A percentile compares a stretch with the other conserved stretches of the same genome.
These are phyloP conservation scores for Suaeda aralocaspica DNA, from an alignment of 148 eudicot genomes.

Conservation along the genomic window DNA sequence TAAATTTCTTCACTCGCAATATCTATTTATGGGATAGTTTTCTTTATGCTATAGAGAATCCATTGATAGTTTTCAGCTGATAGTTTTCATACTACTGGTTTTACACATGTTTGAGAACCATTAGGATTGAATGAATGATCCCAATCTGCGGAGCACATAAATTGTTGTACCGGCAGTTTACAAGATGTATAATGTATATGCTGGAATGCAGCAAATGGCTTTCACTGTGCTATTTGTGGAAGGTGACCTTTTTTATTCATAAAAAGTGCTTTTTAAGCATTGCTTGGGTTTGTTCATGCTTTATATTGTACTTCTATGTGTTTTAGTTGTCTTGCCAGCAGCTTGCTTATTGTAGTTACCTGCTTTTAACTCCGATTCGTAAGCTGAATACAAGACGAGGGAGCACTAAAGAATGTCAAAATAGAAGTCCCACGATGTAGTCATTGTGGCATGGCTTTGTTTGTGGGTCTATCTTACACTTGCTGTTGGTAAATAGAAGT, in stretches of 20 bases:
- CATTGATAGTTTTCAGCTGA: constrained; percentile 6
- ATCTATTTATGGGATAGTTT: background rate
- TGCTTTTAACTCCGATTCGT: too few relatives aligned
- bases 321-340: background rate
- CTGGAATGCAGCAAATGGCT: background rate
- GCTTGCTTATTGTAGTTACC: background rate
- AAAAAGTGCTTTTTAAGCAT: too few relatives aligned
- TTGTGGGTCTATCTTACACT: too few relatives aligned
- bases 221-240: background rate
- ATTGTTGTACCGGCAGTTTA: background rate
- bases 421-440: too few relatives aligned
- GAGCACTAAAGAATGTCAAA: too few relatives aligned
- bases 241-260: too few relatives aligned
- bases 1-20: constrained; percentile 21
- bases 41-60: background rate
- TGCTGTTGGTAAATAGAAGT: too few relatives aligned
- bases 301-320: background rate
- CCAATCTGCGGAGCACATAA: background rate
- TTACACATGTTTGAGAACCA: constrained; percentile 10
- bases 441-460: too few relatives aligned
- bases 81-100: background rate
- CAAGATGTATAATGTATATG: background rate
- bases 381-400: too few relatives aligned
- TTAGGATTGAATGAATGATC: background rate
- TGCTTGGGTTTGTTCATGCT: background rate